Conservation (phyloP, 257 asterid genomes). For the Solanum chiquidenum region DNA sequence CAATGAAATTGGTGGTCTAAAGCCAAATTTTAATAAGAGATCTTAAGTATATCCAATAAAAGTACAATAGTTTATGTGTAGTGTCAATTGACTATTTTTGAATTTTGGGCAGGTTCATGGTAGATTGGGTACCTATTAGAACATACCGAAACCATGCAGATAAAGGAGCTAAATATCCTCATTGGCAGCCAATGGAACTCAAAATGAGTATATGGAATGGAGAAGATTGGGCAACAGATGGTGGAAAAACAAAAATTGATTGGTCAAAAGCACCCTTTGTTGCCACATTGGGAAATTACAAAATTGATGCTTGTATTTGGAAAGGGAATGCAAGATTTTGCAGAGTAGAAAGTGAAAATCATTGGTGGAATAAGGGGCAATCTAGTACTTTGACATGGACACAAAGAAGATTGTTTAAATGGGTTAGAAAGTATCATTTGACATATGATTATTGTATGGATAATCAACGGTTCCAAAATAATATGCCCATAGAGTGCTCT, state of each 20-base stretch:
- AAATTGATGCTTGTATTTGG: slow-evolving; percentile 72
- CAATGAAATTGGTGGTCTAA: too few species aligned
- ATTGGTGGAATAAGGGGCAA: slow-evolving; percentile 69
- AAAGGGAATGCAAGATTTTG: slow-evolving; percentile 38
- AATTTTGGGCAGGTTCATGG: slow-evolving; percentile 60
- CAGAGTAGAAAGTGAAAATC: slow-evolving; percentile 18
- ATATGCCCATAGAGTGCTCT: slow-evolving; percentile 59
- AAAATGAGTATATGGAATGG: slow-evolving; percentile 61
- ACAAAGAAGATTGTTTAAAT: slow-evolving; percentile 53
- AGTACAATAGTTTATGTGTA: fast-evolving
- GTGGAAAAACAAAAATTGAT: slow-evolving; percentile 48
- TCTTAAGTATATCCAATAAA: too few species aligned
- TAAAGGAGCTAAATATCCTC: slow-evolving; percentile 58
- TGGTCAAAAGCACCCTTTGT: slow-evolving; percentile 69
- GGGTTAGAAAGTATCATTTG: slow-evolving; percentile 55
- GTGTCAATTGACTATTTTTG: too few species aligned
- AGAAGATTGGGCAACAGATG: slow-evolving; percentile 68
- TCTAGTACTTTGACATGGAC: slow-evolving; percentile 35
- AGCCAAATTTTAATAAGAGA: not conserved
- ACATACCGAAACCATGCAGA: slow-evolving; percentile 76
- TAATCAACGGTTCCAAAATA: slow-evolving; percentile 40
- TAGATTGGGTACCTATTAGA: slow-evolving; percentile 81
- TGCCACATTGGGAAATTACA: slow-evolving; percentile 36
- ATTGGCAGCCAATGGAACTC: slow-evolving; percentile 50
- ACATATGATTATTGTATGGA: slow-evolving; percentile 74